Conservation (phyloP, 371 early-diverging fungal genomes). For the Syncephalastrum contaminatum region DNA sequence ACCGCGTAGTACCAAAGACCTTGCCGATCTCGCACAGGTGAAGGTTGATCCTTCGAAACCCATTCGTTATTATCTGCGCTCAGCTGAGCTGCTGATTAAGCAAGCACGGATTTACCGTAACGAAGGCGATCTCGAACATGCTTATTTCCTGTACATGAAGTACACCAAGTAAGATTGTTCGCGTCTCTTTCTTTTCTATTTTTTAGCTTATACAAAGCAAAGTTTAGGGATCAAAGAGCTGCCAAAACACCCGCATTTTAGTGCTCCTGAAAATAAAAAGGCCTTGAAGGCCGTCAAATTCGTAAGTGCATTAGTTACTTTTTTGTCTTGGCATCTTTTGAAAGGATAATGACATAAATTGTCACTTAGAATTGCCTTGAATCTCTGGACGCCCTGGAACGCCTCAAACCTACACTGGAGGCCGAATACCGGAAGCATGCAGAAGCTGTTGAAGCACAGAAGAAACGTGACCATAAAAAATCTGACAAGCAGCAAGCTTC, state of each 20-base stretch:
- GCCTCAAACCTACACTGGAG: constrained; percentile 42
- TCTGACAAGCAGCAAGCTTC: background rate
- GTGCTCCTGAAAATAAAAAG: constrained; percentile 36
- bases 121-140: constrained; percentile 54
- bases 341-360: background rate
- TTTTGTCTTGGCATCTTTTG: background rate
- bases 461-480: constrained; percentile 10
- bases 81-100: constrained; percentile 49
- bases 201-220: background rate
- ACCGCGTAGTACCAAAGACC: constrained; percentile 39
- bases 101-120: constrained; percentile 55
- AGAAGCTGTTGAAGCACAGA: constrained; percentile 3
- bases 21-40: constrained; percentile 34
- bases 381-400: constrained; percentile 47
- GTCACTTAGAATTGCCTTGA: constrained; percentile 42
- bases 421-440: constrained; percentile 20
- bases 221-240: constrained; percentile 59
- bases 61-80: constrained; percentile 57
- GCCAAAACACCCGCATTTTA: constrained; percentile 52
- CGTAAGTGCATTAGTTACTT: constrained; percentile 17
- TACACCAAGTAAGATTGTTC: constrained; percentile 48
- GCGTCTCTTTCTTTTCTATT: background rate
- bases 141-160: constrained; percentile 56
- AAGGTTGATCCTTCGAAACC: constrained; percentile 43
- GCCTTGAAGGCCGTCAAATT: constrained; percentile 26